A percentile compares a stretch with the other conserved stretches of the same genome.
Conservation (phyloP, 345 rosid species). For the Linum tenue region DNA sequence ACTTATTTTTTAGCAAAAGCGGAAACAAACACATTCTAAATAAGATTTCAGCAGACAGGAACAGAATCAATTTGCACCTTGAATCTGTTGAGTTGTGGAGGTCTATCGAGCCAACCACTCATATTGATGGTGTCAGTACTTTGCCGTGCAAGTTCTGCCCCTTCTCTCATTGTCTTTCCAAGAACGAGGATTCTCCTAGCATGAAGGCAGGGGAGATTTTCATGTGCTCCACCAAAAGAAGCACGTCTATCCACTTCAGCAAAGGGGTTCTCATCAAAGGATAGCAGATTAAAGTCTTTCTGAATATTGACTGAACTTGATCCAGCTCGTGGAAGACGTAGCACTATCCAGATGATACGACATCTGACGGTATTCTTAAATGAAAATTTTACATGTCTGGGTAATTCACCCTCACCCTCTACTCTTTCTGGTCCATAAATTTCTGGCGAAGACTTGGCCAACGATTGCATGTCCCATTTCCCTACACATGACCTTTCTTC, state of each 20-base stretch:
- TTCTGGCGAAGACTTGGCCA: too few species aligned
- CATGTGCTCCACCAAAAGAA: constrained; percentile 68
- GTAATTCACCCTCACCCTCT: constrained; percentile 39
- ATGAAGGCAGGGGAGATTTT: constrained; percentile 72
- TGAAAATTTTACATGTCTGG: constrained; percentile 74
- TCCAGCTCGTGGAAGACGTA: constrained; percentile 71
- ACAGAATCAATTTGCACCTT: constrained; percentile 37
- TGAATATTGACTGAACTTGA: constrained; percentile 70
- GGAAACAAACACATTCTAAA: too few species aligned
- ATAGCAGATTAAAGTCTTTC: constrained; percentile 58
- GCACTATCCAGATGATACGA: constrained; percentile 75
- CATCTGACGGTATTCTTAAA: constrained; percentile 72
- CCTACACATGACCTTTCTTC: constrained; percentile 74
- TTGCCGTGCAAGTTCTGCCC: constrained; percentile 30
- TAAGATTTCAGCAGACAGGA: neutral
- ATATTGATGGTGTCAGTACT: constrained; percentile 46
- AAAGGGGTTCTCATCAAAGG: constrained; percentile 84
- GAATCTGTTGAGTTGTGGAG: constrained; percentile 74
- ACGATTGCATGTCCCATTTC: too few species aligned
- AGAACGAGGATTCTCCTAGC: constrained; percentile 66
- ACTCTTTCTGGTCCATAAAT: constrained; percentile 56
- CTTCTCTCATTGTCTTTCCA: constrained; percentile 49
- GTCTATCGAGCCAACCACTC: constrained; percentile 62
- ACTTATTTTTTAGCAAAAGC: too few species aligned
- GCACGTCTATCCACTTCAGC: constrained; percentile 64